Evolutionary conservation across 257 asterid genomes (phyloP).

Genomic region (Solanum corneliomulleri): DNA sequence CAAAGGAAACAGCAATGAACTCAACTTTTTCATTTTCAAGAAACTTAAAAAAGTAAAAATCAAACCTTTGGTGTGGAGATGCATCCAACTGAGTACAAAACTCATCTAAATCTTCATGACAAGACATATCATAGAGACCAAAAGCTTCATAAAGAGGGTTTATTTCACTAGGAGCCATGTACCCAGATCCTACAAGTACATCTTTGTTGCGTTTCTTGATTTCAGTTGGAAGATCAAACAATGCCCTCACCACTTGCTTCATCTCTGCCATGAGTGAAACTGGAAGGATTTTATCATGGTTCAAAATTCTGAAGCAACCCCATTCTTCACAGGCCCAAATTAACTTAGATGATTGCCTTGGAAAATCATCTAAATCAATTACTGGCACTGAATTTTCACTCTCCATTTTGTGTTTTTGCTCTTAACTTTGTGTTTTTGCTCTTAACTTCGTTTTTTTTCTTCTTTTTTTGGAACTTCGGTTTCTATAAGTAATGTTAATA

Average conservation of each 20-base stretch:
- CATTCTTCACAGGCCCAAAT: conserved; percentile 27
- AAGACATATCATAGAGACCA: conserved; percentile 49
- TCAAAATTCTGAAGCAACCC: conserved; percentile 29
- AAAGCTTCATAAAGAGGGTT: conserved; percentile 62
- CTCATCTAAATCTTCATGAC: conserved; percentile 23
- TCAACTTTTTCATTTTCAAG: background rate
- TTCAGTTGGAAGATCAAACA: conserved; percentile 42
- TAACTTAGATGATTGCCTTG: conserved; percentile 8
- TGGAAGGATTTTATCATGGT: conserved; percentile 14
- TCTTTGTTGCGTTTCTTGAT: conserved; percentile 34
- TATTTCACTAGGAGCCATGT: conserved; percentile 31
- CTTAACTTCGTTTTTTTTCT: background rate
- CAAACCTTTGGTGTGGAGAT: conserved; percentile 48
- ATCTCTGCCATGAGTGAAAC: conserved; percentile 38
- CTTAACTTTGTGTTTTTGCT: background rate
- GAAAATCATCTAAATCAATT: conserved; percentile 30
- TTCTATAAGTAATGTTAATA: too few relatives aligned
- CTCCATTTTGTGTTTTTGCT: background rate
- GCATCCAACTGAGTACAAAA: conserved; percentile 41
- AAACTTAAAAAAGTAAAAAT: background rate
- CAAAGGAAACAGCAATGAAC: background rate
- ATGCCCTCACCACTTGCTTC: conserved; percentile 28
- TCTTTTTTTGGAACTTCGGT: background rate
- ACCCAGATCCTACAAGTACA: conserved; percentile 51
- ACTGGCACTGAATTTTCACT: conserved; percentile 13